Evolutionary conservation across 225 moss, liverwort and hornwort species (phyloP).

Genomic region (Marchantia polymorpha): DNA sequence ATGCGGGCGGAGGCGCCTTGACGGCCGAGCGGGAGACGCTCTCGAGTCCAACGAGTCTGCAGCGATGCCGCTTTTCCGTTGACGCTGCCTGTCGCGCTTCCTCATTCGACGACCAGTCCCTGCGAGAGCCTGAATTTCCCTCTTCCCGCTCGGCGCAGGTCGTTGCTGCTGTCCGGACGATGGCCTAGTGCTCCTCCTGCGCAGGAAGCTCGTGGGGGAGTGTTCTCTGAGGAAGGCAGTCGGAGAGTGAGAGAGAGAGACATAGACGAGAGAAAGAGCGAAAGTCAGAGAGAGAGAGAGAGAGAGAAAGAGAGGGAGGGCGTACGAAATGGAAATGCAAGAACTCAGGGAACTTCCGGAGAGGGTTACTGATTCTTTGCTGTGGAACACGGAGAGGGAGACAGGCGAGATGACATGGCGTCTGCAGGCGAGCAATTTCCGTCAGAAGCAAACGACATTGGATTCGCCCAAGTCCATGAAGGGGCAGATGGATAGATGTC

Average conservation of each 20-base stretch:
- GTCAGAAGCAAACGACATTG: slow-evolving; percentile 26
- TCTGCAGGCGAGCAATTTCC: slow-evolving; percentile 43
- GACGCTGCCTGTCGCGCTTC: background rate
- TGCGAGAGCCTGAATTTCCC: background rate
- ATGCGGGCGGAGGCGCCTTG: background rate
- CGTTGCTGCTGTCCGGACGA: background rate
- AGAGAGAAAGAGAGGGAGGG: too few relatives aligned
- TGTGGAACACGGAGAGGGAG: slow-evolving; percentile 24
- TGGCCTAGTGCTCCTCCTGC: background rate
- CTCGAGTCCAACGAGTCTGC: background rate
- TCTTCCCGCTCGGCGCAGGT: background rate
- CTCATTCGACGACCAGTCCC: background rate
- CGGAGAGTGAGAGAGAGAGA: background rate
- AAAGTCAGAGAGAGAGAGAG: background rate
- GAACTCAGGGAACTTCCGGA: slow-evolving; percentile 31
- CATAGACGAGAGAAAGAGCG: too few relatives aligned
- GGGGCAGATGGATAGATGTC: slow-evolving; percentile 33
- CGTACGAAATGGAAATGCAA: slow-evolving; percentile 21
- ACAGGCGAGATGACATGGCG: slow-evolving; percentile 42
- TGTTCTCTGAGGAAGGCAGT: background rate
- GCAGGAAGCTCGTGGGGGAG: background rate
- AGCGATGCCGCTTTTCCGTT: background rate
- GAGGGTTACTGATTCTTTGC: slow-evolving; percentile 20
- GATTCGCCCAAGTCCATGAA: slow-evolving; percentile 33
- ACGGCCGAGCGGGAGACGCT: background rate